Percentiles rank a stretch among this genome's conserved stretches.
These are phyloP conservation scores for Santalum album DNA, from an alignment of 164 flowering plant genomes.

Conservation along the genomic window DNA sequence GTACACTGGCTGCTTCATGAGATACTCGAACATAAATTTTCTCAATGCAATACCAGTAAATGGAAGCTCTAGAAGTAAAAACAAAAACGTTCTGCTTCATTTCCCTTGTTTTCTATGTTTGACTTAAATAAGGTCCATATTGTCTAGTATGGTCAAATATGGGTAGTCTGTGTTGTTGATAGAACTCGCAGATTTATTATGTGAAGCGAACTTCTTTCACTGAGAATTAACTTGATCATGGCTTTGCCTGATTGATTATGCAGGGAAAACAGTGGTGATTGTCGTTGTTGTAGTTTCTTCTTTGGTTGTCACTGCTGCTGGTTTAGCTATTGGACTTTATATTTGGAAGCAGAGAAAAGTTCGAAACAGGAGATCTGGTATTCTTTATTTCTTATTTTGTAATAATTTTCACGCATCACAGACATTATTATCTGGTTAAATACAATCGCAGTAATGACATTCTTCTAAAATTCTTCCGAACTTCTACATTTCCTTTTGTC, in stretches of 20 bases:
- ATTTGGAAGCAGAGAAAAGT: conserved; percentile 52
- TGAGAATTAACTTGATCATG: not conserved
- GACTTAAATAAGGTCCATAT: not conserved
- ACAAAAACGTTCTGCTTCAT: not conserved
- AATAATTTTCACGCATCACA: not conserved
- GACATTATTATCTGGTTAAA: too few relatives aligned
- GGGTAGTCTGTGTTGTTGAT: too few relatives aligned
- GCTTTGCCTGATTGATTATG: conserved; percentile 9
- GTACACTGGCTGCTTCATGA: conserved; percentile 80
- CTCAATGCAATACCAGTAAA: conserved; percentile 37
- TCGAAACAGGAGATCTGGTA: conserved; percentile 75
- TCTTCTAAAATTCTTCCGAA: too few relatives aligned
- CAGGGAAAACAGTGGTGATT: conserved; percentile 46
- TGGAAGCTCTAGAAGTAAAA: conserved; percentile 41
- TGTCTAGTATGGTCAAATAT: too few relatives aligned
- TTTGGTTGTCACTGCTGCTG: conserved; percentile 36
- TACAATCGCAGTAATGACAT: too few relatives aligned
- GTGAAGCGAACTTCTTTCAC: not conserved
- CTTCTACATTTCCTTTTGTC: too few relatives aligned
- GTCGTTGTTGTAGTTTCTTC: conserved; percentile 55
- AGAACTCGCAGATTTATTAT: not conserved
- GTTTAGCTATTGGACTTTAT: conserved; percentile 34
- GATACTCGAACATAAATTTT: conserved; percentile 72
- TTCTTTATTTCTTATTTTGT: not conserved
- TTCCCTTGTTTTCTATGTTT: not conserved